A percentile compares a stretch with the other conserved stretches of the same genome.
Evolutionary conservation across 306 rosid species (phyloP).

Genomic region (Fragaria iinumae): DNA sequence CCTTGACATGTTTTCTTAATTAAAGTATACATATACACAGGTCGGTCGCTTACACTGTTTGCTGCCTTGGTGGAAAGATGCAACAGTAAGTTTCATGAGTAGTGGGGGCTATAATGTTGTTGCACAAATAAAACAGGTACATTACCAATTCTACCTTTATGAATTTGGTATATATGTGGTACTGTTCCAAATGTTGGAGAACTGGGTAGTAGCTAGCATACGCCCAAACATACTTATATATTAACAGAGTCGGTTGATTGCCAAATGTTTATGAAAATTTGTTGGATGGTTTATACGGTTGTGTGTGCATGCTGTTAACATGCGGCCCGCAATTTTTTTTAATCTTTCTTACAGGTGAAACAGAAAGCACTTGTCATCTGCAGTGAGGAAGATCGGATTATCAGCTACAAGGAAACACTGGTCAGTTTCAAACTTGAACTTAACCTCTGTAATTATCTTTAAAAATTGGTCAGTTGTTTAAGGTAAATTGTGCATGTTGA

Average conservation of each 20-base stretch:
- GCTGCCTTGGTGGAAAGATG: conserved; percentile 60
- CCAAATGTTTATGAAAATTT: background rate
- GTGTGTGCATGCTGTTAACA: background rate
- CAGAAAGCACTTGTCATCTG: conserved; percentile 49
- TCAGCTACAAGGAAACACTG: conserved; percentile 47
- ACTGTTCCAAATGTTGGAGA: background rate
- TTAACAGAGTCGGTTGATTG: background rate
- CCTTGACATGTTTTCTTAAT: background rate
- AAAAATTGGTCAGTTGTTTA: background rate
- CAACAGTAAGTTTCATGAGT: conserved; percentile 43
- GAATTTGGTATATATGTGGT: background rate
- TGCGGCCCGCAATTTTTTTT: background rate
- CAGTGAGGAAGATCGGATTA: conserved; percentile 44
- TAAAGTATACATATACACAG: conserved; percentile 14
- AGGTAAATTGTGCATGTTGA: background rate
- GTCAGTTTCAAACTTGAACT: conserved; percentile 34
- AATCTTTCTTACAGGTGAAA: conserved; percentile 34
- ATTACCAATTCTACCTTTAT: background rate
- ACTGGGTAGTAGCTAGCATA: background rate
- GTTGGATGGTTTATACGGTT: background rate
- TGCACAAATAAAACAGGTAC: conserved; percentile 46
- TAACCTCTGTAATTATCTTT: background rate
- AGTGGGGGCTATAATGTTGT: conserved; percentile 54
- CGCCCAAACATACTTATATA: background rate
- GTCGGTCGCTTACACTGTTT: conserved; percentile 58